phyloP scores from a whole-genome alignment of 345 rosid species.

The Cardamine resedifolia region DNA sequence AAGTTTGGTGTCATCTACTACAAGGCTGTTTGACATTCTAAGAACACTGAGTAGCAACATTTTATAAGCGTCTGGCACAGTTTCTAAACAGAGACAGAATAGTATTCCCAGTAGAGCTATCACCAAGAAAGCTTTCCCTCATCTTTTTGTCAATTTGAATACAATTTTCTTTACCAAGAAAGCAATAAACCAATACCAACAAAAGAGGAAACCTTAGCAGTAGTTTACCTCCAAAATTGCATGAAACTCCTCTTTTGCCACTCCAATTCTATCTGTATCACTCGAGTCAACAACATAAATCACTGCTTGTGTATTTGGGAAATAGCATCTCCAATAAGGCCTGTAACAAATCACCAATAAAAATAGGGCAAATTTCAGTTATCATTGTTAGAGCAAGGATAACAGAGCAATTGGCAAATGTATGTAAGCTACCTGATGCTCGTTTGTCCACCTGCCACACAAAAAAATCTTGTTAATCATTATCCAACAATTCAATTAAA shows the following conservation, averaged over 20 bases:
- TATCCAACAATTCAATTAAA: background rate
- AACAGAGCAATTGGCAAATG: background rate
- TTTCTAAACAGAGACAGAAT: background rate
- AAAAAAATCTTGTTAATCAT: constrained; percentile 2
- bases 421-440: constrained; percentile 50
- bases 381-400: background rate
- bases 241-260: constrained; percentile 61
- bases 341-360: constrained; percentile 36
- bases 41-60: background rate
- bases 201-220: background rate
- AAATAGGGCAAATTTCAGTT: background rate
- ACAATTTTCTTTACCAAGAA: background rate
- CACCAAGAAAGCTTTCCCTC: background rate
- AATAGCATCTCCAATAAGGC: constrained; percentile 74
- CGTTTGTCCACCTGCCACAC: constrained; percentile 59
- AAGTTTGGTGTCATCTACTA: constrained; percentile 5
- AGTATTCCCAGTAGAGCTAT: background rate
- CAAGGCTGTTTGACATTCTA: background rate
- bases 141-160: background rate
- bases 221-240: constrained; percentile 57
- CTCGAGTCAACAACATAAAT: constrained; percentile 63
- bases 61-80: background rate
- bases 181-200: background rate
- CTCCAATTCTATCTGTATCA: constrained; percentile 50
- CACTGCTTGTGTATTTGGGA: constrained; percentile 49